These are phyloP conservation scores for Cordyceps fumosorosea DNA, from an alignment of 2,329 filamentous ascomycete species.

Conservation along the genomic window DNA sequence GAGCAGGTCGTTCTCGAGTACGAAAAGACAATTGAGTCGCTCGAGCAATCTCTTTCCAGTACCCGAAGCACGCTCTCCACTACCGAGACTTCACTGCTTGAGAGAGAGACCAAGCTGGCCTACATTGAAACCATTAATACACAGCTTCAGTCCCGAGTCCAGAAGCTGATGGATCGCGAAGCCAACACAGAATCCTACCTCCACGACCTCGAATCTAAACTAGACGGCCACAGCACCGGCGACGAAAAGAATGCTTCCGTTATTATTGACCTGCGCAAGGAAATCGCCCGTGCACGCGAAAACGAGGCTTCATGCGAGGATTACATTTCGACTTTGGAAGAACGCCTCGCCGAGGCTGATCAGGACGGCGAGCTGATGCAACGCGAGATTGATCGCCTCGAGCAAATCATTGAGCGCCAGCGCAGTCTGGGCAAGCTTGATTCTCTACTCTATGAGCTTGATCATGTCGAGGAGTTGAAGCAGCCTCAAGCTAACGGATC, in stretches of 20 bases:
- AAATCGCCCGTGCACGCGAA: constrained; percentile 79
- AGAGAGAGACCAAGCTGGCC: constrained; percentile 89
- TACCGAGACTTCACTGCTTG: constrained; percentile 79
- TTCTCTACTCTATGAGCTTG: constrained; percentile 83
- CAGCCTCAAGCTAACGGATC: constrained; percentile 26
- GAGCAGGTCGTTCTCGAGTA: constrained; percentile 96
- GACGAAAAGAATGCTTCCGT: constrained; percentile 89
- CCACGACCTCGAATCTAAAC: constrained; percentile 81
- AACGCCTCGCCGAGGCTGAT: constrained; percentile 89
- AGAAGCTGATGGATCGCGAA: constrained; percentile 89
- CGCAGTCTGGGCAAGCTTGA: constrained; percentile 92
- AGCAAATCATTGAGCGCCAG: constrained; percentile 92
- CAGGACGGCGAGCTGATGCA: constrained; percentile 97
- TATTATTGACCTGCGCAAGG: constrained; percentile 81
- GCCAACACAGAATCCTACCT: constrained; percentile 87
- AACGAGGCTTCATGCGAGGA: constrained; percentile 89
- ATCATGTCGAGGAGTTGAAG: constrained; percentile 61
- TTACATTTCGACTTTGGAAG: constrained; percentile 94
- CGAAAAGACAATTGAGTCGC: constrained; percentile 92
- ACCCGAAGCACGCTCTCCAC: constrained; percentile 77
- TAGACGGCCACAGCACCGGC: constrained; percentile 83
- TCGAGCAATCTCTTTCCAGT: constrained; percentile 85
- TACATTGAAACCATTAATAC: constrained; percentile 88
- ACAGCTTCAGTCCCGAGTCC: constrained; percentile 82
- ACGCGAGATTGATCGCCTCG: constrained; percentile 86